These are phyloP conservation scores for Crataegus laevigata DNA, from an alignment of 306 rosid species.

Conservation along the genomic window DNA sequence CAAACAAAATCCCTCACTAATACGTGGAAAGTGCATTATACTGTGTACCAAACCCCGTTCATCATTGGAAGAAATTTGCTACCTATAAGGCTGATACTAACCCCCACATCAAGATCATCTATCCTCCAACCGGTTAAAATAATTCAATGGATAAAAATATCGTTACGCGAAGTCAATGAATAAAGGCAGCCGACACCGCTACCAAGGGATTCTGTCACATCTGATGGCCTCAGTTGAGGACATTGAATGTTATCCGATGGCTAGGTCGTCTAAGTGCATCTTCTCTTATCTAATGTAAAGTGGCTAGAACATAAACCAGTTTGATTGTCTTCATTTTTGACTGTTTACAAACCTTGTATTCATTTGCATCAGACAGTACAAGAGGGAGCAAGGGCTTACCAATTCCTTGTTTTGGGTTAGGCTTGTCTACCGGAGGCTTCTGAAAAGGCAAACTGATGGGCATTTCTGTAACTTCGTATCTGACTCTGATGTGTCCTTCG, in stretches of 20 bases:
- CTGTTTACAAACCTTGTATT: not conserved
- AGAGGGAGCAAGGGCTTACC: slow-evolving; percentile 42
- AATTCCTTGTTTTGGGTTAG: slow-evolving; percentile 97
- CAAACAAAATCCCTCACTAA: not conserved
- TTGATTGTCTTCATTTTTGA: not conserved
- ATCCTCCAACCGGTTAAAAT: not conserved
- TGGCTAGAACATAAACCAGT: not conserved
- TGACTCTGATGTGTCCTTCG: slow-evolving; percentile 74
- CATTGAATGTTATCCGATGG: not conserved
- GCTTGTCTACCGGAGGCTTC: slow-evolving; percentile 92
- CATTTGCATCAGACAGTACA: not conserved
- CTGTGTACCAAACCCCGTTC: too few species aligned
- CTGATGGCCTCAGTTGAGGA: not conserved
- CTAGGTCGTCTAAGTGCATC: not conserved
- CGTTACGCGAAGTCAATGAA: not conserved
- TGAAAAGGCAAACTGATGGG: slow-evolving; percentile 82
- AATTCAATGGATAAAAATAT: not conserved
- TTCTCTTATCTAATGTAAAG: not conserved
- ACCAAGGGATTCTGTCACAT: not conserved
- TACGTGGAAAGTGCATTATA: not conserved
- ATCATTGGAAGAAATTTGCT: too few species aligned
- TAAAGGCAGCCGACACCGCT: not conserved
- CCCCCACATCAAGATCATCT: not conserved
- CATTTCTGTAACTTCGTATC: slow-evolving; percentile 75
- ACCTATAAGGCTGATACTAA: not conserved